Percentiles rank a stretch among this genome's conserved stretches.
Conservation (phyloP, 2,329 filamentous ascomycete genomes). For the Aspergillus calidoustus region DNA sequence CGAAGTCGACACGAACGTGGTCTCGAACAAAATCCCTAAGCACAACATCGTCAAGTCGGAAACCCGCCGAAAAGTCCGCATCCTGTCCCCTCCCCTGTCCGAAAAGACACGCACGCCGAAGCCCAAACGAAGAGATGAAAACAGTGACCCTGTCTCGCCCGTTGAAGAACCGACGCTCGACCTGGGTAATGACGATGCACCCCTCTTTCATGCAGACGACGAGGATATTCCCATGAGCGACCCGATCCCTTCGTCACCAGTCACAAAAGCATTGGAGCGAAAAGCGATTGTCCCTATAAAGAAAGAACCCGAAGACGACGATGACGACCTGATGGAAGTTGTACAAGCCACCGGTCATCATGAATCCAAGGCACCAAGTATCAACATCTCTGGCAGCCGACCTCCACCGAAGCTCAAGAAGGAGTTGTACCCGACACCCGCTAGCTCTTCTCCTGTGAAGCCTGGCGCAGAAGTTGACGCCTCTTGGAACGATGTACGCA, state of each 20-base stretch:
- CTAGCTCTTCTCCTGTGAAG: constrained; percentile 75
- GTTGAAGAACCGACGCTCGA: constrained; percentile 41
- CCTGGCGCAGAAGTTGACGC: constrained; percentile 70
- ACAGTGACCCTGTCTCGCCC: constrained; percentile 53
- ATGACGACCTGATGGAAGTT: constrained; percentile 84
- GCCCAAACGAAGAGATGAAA: constrained; percentile 48
- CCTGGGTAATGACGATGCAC: constrained; percentile 62
- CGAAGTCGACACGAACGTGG: constrained; percentile 81
- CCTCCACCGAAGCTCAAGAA: constrained; percentile 77
- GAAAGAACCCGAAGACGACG: constrained; percentile 74
- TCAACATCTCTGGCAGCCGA: constrained; percentile 84
- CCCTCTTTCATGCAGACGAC: constrained; percentile 63
- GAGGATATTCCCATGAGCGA: constrained; percentile 87
- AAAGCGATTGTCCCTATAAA: constrained; percentile 64
- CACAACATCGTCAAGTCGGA: constrained; percentile 73
- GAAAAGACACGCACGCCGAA: constrained; percentile 60
- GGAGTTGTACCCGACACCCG: constrained; percentile 69
- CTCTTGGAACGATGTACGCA: constrained; percentile 85
- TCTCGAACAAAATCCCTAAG: constrained; percentile 58
- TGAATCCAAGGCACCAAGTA: constrained; percentile 67
- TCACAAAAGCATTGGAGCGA: constrained; percentile 75
- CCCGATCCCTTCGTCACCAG: constrained; percentile 82
- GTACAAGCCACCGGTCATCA: constrained; percentile 71
- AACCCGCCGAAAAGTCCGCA: constrained; percentile 76
- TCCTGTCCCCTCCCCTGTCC: constrained; percentile 73